These are phyloP conservation scores for Aspergillus sclerotialis DNA, from an alignment of 2,329 filamentous ascomycete species.

Conservation along the genomic window DNA sequence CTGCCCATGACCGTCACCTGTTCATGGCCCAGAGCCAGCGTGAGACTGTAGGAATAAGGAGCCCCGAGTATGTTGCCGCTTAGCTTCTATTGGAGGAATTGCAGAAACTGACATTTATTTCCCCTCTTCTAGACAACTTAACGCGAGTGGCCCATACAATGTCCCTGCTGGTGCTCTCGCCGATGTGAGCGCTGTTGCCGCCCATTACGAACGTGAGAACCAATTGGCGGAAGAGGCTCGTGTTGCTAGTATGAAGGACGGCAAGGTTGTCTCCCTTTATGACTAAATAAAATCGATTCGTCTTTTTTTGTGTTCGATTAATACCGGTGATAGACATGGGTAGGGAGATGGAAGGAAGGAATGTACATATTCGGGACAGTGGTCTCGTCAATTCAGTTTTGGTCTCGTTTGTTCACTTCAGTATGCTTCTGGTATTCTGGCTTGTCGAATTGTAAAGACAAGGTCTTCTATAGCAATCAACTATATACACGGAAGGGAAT, in stretches of 20 bases:
- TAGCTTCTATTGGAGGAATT: not conserved
- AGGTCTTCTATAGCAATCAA: not conserved
- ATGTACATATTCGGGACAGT: conserved; percentile 29
- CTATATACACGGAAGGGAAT: not conserved
- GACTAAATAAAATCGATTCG: conserved; percentile 26
- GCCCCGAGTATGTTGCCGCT: conserved; percentile 54
- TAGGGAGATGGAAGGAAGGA: conserved; percentile 17
- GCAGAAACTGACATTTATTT: conserved; percentile 5
- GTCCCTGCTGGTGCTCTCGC: conserved; percentile 54
- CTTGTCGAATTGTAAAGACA: too few relatives aligned
- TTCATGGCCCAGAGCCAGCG: conserved; percentile 42
- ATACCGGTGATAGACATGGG: conserved; percentile 17
- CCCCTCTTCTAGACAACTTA: conserved; percentile 47
- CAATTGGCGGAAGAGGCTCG: conserved; percentile 52
- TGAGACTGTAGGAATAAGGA: conserved; percentile 49
- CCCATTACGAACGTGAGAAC: conserved; percentile 55
- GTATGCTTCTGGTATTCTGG: not conserved
- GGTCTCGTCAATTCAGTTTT: conserved; percentile 20
- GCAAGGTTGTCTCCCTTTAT: conserved; percentile 38
- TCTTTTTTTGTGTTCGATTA: conserved; percentile 10
- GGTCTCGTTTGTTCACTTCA: conserved; percentile 15
- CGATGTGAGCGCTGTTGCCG: conserved; percentile 54
- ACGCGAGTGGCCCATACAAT: conserved; percentile 57
- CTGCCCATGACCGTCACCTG: conserved; percentile 55
- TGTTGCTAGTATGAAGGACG: conserved; percentile 38